Evolutionary conservation across 2,329 filamentous ascomycete genomes (phyloP), one percentile per base, ranked within the genome.

Genomic region (Colletotrichum salicis): DNA sequence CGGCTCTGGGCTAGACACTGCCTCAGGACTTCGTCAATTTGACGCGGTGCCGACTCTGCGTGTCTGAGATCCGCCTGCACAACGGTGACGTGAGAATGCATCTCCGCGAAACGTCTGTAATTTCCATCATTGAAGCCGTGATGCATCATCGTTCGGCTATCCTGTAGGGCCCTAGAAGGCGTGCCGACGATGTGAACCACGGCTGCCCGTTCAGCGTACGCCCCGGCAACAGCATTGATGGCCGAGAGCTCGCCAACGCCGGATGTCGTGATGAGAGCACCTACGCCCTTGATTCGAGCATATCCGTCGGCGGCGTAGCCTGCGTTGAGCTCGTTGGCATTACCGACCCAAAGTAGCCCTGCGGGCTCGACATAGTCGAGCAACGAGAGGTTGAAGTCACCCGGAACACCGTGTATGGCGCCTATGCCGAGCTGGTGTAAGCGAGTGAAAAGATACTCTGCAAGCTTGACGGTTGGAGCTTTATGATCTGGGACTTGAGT

Each of bases 361-460:
- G 79, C 67, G 0, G 80, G 81, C 58, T 80, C 76, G 66, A 84
- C 76, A 41, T 81, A 77, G 73, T 84, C 82, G 5, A 84, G 77
- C 27, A 81, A 70, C 0, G 74, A 77, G 13, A 84, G 80, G 54
- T 83, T 83, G 75, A 79, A 84, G 74, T 84, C 82, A 60, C 84
- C 84, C 1, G 84, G 84, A 1, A 88, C 83, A 22, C 87, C 87
- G 67, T 86, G 85, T 58, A 92, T 79, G 11, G 88, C 88, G 31
- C 84, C 81, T 35, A 92, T 84, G 45, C 90, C 89, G 13, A 92
- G 82, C 76, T 92, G 86, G 72, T 85, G 81, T 15, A 92, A 82
- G 57, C 90, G 83, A 41, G 81, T 85, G 76, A 91, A 91, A 75
- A 92, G 85, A 74, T 92, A 92, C 75, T 90, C 86, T 56, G 88